A percentile compares a stretch with the other conserved stretches of the same genome.
These are phyloP conservation scores for Boletus patriciae DNA, from an alignment of 768 basidiomycete genomes.

Conservation along the genomic window DNA sequence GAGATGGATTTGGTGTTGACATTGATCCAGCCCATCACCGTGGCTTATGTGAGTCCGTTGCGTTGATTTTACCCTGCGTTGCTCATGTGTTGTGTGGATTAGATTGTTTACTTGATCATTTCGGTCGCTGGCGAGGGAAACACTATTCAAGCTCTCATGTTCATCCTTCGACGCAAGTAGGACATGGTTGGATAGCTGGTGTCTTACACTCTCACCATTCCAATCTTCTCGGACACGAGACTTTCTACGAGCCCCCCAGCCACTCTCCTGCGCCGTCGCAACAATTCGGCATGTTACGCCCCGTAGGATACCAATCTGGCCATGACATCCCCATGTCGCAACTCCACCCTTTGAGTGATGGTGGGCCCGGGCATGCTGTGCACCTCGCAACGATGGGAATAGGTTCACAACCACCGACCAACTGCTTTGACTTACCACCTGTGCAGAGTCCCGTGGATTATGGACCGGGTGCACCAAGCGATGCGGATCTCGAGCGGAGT, in stretches of 20 bases:
- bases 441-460: constrained; percentile 52
- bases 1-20: too few relatives aligned
- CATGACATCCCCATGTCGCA: constrained; percentile 67
- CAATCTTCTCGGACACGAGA: constrained; percentile 91
- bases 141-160: constrained; percentile 83
- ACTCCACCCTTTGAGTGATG: constrained; percentile 35
- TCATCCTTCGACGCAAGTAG: constrained; percentile 91
- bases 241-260: constrained; percentile 73
- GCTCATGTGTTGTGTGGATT: constrained; percentile 5
- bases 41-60: too few relatives aligned
- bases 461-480: constrained; percentile 51
- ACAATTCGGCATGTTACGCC: constrained; percentile 54
- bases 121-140: constrained; percentile 66
- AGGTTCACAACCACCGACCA: constrained; percentile 70
- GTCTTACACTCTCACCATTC: constrained; percentile 94
- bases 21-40: too few relatives aligned
- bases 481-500: constrained; percentile 70
- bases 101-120: constrained; percentile 90
- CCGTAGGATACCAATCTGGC: constrained; percentile 75
- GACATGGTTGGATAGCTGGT: constrained; percentile 99
- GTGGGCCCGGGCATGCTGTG: constrained; percentile 46
- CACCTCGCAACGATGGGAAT: constrained; percentile 58
- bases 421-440: constrained; percentile 68
- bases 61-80: too few relatives aligned
- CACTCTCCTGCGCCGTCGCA: constrained; percentile 73